Evolutionary conservation across 352 stramenopile genomes (phyloP).

Genomic region (Globisporangium solare): DNA sequence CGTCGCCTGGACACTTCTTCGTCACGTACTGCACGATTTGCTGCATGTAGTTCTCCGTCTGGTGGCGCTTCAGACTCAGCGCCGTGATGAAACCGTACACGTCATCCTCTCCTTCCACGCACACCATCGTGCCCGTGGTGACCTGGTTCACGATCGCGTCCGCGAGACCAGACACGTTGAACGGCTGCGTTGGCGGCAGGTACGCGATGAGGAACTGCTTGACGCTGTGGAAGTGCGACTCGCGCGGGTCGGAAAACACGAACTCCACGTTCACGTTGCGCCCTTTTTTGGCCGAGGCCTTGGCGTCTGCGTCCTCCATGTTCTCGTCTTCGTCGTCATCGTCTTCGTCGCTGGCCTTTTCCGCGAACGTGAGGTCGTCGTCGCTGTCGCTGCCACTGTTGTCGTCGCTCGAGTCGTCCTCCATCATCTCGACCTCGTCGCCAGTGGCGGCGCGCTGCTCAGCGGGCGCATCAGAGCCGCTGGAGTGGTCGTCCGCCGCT

Average conservation of each 20-base stretch:
- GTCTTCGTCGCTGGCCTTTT: conserved; percentile 26
- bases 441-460: conserved; percentile 10
- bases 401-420: conserved; percentile 35
- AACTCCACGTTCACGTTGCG: conserved; percentile 75
- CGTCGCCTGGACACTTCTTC: conserved; percentile 58
- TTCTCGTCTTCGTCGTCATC: conserved; percentile 52
- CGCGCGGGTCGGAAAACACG: conserved; percentile 75
- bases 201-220: conserved; percentile 81
- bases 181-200: conserved; percentile 66
- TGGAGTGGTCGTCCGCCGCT: conserved; percentile 1
- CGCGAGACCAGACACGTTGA: conserved; percentile 79
- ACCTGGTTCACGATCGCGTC: conserved; percentile 75
- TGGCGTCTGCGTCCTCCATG: conserved; percentile 27
- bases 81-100: conserved; percentile 86
- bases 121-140: conserved; percentile 74
- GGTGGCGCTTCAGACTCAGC: conserved; percentile 56
- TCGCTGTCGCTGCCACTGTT: conserved; percentile 48
- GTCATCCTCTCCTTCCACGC: conserved; percentile 70
- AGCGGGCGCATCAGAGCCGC: conserved; percentile 8
- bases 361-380: conserved; percentile 57
- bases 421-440: conserved; percentile 45
- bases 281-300: conserved; percentile 9
- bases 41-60: conserved; percentile 48
- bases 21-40: conserved; percentile 75
- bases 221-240: conserved; percentile 83